Evolutionary conservation across 2,329 filamentous ascomycete species (phyloP), one percentile per base, ranked within the genome.

Genomic region (Exophiala bonariae): DNA sequence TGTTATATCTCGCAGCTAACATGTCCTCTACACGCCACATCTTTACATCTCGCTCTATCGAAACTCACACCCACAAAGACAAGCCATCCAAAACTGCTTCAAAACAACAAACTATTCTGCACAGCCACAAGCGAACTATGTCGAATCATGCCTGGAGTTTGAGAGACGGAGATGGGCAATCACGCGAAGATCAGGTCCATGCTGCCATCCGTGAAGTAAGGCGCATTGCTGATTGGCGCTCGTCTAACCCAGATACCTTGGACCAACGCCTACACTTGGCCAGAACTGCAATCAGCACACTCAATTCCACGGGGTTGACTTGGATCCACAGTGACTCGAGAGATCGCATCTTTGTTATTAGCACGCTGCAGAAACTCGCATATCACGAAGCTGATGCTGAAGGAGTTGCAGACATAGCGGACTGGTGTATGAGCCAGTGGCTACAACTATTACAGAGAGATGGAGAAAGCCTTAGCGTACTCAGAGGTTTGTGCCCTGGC

Each of bases 361-460:
- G 31, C 8, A 30, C 41, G 10, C 39, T 79, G 22, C 77, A 80
- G 54, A 65, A 68, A 32, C 69, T 78, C 47, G 75, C 75, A 9
- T 77, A 71, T 55, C 64, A 69, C 49, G 75, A 79, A 46, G 61
- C 70, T 11, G 76, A 78, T 55, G 65, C 59, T 37, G 74, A 72
- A 19, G 64, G 63, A 20, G 64, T 77, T 10, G 52, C 52, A 31
- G 76, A 77, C 55, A 63, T 79, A 43, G 68, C 71, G 7, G 65
- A 72, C 10, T 79, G 75, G 72, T 77, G 75, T 51, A 64, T 77
- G 46, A 62, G 66, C 34, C 68, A 75, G 43, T 74, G 72, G 66
- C 62, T 79, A 20, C 59, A 63, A 23, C 58, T 79, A 9, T 61
- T 76, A 7, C 65, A 72, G 44, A 61, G 67, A 23, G 68, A 76